Base-by-base conservation (phyloP, 2,329 filamentous ascomycete genomes). In the Dactylellina sp. region DNA sequence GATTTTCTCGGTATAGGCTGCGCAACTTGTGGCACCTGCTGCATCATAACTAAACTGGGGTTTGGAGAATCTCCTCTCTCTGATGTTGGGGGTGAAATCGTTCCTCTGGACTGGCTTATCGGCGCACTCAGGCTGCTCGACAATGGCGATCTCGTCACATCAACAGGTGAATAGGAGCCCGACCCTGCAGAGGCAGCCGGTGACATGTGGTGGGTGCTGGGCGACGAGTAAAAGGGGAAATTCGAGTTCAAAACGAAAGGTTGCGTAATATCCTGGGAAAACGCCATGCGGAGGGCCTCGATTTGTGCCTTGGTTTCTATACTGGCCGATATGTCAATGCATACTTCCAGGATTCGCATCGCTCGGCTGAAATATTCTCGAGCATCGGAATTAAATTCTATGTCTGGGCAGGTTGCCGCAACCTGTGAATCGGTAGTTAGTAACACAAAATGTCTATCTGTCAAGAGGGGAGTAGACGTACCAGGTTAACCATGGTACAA, bases 401-500 rank as follows among this genome's bases (percentile, higher is more conserved):
- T 91, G 80, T 98, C 93, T 16, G 95, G 94, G 16, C 93, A 97
- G 12, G 93, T 96, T 75, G 97, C 89, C 2, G 93, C 93, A 77
- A 97, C 90, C 93, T 96, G 77, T 57, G 56, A 25, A 22, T 4
- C 52, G 42, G 79, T 75, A 79, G 78, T 68, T 24, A 52, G 66
- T 62, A 77, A 39, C 16, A n/a, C 5, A 39, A n/a, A 22, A 1
- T 2, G 16, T 18, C 18, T 22, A 28, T 14, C 9, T 37, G 59
- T 71, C 47, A 62, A 66, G 35, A 35, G 22, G 7, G 1, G 53
- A 39, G 55, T 4, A n/a, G 53, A 86, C 92, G 81, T 85, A 97
- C 94, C 82, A 98, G 82, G 81, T 98, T 93, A 62, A 98, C 86
- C 82, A 97, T 93, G 22, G 94, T 93, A 83, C 93, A 97, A 0